These are phyloP conservation scores for Alternaria atra DNA, from an alignment of 2,329 filamentous ascomycete species.

Conservation along the genomic window DNA sequence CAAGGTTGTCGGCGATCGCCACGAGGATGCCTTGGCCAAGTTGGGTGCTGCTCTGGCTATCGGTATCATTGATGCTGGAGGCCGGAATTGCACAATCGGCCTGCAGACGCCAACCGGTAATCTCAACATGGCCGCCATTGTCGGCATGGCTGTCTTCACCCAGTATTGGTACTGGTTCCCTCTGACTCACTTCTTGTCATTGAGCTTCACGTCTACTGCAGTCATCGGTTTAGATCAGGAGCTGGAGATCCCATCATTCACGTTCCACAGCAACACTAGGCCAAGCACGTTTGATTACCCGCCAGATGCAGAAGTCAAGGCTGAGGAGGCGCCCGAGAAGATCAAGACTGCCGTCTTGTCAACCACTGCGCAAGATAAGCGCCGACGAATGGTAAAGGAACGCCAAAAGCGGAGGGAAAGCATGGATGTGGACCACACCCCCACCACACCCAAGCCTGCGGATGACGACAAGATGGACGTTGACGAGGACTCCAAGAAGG, in stretches of 20 bases:
- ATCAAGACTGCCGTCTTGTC: slow-evolving; percentile 96
- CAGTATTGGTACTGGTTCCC: slow-evolving; percentile 99
- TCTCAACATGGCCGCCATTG: slow-evolving; percentile 97
- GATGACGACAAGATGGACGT: slow-evolving; percentile 87
- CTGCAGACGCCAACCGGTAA: slow-evolving; percentile 98
- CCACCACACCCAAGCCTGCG: slow-evolving; percentile 74
- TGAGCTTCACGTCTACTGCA: slow-evolving; percentile 95
- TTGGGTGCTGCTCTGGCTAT: slow-evolving; percentile 94
- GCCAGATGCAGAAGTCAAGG: slow-evolving; percentile 93
- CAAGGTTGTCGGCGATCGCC: slow-evolving; percentile 92
- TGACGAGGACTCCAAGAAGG: slow-evolving; percentile 58
- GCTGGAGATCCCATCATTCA: slow-evolving; percentile 91
- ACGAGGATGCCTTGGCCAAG: slow-evolving; percentile 99
- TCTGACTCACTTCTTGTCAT: slow-evolving; percentile 93
- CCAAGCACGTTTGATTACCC: slow-evolving; percentile 98
- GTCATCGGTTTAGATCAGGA: slow-evolving; percentile 95
- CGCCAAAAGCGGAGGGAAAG: slow-evolving; percentile 87
- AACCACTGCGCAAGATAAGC: slow-evolving; percentile 95
- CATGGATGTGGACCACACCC: slow-evolving; percentile 90
- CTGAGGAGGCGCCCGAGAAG: slow-evolving; percentile 90
- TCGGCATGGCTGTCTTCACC: slow-evolving; percentile 97
- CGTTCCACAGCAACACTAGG: slow-evolving; percentile 92
- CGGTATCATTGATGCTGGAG: slow-evolving; percentile 97
- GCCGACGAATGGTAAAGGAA: slow-evolving; percentile 93
- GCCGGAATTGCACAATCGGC: slow-evolving; percentile 97